Evolutionary conservation across 2,329 filamentous ascomycete genomes (phyloP), one percentile per base, ranked within the genome.

Genomic region (Chalaropsis ovoidea): DNA sequence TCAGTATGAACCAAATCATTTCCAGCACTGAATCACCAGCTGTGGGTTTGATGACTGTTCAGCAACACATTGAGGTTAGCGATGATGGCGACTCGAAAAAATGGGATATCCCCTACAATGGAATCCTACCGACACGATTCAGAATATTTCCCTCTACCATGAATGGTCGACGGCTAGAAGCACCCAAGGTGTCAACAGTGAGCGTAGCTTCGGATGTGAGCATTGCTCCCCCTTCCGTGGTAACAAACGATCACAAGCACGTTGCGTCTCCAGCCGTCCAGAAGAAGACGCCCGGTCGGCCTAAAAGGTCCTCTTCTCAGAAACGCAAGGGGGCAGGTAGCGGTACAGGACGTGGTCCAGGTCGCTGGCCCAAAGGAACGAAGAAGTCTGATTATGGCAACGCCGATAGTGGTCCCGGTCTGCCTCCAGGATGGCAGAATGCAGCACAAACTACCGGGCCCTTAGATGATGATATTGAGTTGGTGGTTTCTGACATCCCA

Each of bases 141-240:
- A 87, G 91, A 70, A 84, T 94, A 49, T 93, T 89, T 71, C 90
- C 90, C 8, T 83, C 87, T 0, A 76, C 88, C 8, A 77, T 76
- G 11, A 75, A 75, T 1, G 75, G 77, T 63, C 79, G 82, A 24
- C 77, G 82, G 6, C 72, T 75, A 17, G 79, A 80, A 56, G 77
- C 81, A 17, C 72, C 76, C 11, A 58, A 58, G 31, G 54, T 19
- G 3, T 17, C 54, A 39, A 19, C 10, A 19, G 8, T n/a, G 17
- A 19, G 3, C n/a, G 10, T 6, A 19, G 4, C 43, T 47, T 47
- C 43, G 8, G 43, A 47, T n/a, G 43, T 52, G 13, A 11, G 17
- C 54, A 39, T 39, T 17, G 17, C 6, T 13, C 5, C 5, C 13
- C 17, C 24, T 58, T 17, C 15, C 17, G 7, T 17, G n/a, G 39